These are phyloP conservation scores for Phytophthora litchii DNA, from an alignment of 352 stramenopile genomes.

Conservation along the genomic window DNA sequence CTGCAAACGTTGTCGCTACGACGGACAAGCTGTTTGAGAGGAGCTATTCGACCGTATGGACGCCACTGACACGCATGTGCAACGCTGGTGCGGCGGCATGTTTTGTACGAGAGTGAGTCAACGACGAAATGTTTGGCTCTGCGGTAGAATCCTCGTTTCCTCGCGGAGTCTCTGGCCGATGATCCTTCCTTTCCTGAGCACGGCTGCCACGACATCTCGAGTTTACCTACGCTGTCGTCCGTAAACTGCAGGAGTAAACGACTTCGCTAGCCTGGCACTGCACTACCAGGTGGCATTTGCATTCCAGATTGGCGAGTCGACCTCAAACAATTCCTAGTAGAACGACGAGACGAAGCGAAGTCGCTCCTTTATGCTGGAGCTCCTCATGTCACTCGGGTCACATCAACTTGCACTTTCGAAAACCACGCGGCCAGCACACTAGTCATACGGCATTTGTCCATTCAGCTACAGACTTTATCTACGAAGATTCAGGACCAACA, in stretches of 20 bases:
- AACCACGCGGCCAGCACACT: slow-evolving; percentile 4
- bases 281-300: slow-evolving; percentile 23
- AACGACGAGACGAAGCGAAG: slow-evolving; percentile 30
- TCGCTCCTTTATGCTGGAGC: slow-evolving; percentile 19
- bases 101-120: slow-evolving; percentile 13
- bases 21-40: slow-evolving; percentile 23
- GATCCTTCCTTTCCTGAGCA: slow-evolving; percentile 15
- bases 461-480: slow-evolving; percentile 14
- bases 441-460: background rate
- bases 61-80: slow-evolving; percentile 8
- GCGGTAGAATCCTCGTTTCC: too few relatives aligned
- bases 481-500: slow-evolving; percentile 7
- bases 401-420: slow-evolving; percentile 35
- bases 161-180: background rate
- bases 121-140: background rate
- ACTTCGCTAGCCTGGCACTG: slow-evolving; percentile 12
- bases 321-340: slow-evolving; percentile 21
- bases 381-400: slow-evolving; percentile 22
- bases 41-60: slow-evolving; percentile 17
- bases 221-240: background rate
- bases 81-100: too few relatives aligned
- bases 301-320: slow-evolving; percentile 7
- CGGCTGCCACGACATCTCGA: background rate
- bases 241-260: slow-evolving; percentile 19
- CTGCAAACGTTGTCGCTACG: slow-evolving; percentile 10